These are phyloP conservation scores for Phaeosphaeria sp. DNA, from an alignment of 2,329 filamentous ascomycete genomes.

Conservation along the genomic window DNA sequence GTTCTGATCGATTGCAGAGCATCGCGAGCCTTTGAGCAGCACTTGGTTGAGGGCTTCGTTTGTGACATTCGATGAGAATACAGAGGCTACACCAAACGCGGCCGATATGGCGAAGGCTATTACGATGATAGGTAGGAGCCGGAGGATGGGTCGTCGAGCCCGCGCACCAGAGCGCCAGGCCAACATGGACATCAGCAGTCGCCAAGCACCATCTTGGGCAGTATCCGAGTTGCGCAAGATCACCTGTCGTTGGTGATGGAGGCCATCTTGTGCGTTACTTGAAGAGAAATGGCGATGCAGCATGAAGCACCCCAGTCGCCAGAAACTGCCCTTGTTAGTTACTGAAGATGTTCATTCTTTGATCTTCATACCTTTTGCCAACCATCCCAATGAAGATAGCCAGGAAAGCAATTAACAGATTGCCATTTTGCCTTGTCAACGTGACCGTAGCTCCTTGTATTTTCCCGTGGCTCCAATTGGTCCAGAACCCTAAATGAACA, in stretches of 20 bases:
- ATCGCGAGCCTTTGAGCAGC: slow-evolving; percentile 30
- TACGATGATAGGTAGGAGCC: slow-evolving; percentile 17
- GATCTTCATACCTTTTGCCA: slow-evolving; percentile 17
- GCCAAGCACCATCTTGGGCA: slow-evolving; percentile 24
- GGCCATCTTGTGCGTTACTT: slow-evolving; percentile 25
- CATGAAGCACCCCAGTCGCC: slow-evolving; percentile 35
- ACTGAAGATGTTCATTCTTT: slow-evolving; percentile 23
- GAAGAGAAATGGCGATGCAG: slow-evolving; percentile 30
- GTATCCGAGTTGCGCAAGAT: slow-evolving; percentile 42
- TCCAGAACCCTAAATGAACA: slow-evolving; percentile 42
- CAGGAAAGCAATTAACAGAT: slow-evolving; percentile 43
- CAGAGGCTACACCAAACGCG: slow-evolving; percentile 30
- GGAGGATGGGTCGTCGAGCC: slow-evolving; percentile 14
- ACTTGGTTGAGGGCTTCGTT: slow-evolving; percentile 43
- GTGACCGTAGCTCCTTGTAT: slow-evolving; percentile 44
- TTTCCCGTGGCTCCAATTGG: slow-evolving; percentile 40
- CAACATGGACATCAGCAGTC: slow-evolving; percentile 17
- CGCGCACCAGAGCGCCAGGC: slow-evolving; percentile 24
- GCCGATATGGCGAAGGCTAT: slow-evolving; percentile 17
- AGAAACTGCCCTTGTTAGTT: slow-evolving; percentile 29
- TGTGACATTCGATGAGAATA: slow-evolving; percentile 46
- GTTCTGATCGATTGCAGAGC: slow-evolving; percentile 3
- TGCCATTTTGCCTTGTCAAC: slow-evolving; percentile 32
- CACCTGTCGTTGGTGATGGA: slow-evolving; percentile 43
- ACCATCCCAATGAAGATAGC: slow-evolving; percentile 37